phyloP scores from a whole-genome alignment of 2,329 filamentous ascomycete genomes.

The Arthrobotrys sphaeroides region DNA sequence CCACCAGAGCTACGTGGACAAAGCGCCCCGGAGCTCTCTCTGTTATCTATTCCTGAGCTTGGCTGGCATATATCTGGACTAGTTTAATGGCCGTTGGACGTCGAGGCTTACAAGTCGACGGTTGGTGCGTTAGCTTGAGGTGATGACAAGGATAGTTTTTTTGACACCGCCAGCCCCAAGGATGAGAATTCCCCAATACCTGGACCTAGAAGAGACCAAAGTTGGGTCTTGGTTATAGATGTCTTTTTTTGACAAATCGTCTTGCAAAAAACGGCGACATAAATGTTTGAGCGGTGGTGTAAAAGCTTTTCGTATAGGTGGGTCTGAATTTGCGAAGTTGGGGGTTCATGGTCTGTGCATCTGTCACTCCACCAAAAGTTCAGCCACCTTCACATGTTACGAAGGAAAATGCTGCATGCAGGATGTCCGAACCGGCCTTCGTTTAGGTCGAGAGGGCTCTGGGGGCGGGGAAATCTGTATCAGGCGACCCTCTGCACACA shows the following conservation, averaged over 20 bases:
- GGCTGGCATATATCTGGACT: too few species aligned
- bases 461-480: not conserved
- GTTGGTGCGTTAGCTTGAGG: not conserved
- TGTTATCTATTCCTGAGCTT: conserved; percentile 5
- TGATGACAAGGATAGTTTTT: not conserved
- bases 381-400: not conserved
- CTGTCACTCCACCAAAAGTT: conserved; percentile 5
- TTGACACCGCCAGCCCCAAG: not conserved
- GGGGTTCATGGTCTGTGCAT: conserved; percentile 13
- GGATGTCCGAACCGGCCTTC: conserved; percentile 12
- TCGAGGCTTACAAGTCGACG: too few species aligned
- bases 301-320: not conserved
- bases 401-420: not conserved
- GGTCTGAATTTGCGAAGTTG: not conserved
- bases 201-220: not conserved
- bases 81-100: too few species aligned
- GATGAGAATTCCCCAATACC: not conserved
- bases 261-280: not conserved
- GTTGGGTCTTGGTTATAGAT: not conserved
- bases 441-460: not conserved
- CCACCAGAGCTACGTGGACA: too few species aligned
- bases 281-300: not conserved
- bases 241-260: conserved; percentile 15
- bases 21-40: too few species aligned
- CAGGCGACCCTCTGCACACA: not conserved